Evolutionary conservation across 495 filamentous ascomycete species (phyloP).

Genomic region (Eremomyces bilateralis): DNA sequence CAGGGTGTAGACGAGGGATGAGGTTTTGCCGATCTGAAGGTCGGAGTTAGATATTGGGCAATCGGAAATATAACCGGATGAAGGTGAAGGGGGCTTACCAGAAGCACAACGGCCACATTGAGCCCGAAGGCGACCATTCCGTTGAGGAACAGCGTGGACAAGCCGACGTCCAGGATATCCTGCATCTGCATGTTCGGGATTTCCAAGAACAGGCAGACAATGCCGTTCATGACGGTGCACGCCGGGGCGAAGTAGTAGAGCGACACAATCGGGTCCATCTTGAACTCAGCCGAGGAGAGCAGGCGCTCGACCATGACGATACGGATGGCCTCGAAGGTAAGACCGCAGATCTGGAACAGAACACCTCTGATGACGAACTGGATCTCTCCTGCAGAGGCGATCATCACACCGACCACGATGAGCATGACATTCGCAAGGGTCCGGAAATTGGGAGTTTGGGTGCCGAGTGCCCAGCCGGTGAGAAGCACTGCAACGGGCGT

Average conservation of each 20-base stretch:
- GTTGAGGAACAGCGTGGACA: slow-evolving; percentile 56
- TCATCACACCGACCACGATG: slow-evolving; percentile 75
- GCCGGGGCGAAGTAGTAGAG: slow-evolving; percentile 92
- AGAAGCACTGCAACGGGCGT: slow-evolving; percentile 78
- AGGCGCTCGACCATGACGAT: slow-evolving; percentile 82
- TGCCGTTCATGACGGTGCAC: slow-evolving; percentile 74
- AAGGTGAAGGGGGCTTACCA: slow-evolving; percentile 36
- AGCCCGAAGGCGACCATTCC: slow-evolving; percentile 67
- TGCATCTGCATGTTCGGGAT: slow-evolving; percentile 44
- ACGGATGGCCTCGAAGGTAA: slow-evolving; percentile 75
- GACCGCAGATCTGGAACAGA: slow-evolving; percentile 64
- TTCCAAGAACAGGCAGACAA: slow-evolving; percentile 61
- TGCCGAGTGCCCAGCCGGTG: slow-evolving; percentile 61
- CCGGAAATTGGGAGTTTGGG: slow-evolving; percentile 55
- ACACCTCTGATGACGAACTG: slow-evolving; percentile 74
- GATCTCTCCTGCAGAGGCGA: slow-evolving; percentile 85
- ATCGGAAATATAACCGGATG: slow-evolving; percentile 5
- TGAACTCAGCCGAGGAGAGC: slow-evolving; percentile 74
- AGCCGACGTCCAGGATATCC: slow-evolving; percentile 54
- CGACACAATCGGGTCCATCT: slow-evolving; percentile 93
- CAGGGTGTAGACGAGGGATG: slow-evolving; percentile 85
- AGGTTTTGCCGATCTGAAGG: slow-evolving; percentile 82
- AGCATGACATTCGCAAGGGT: slow-evolving; percentile 66
- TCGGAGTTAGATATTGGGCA: slow-evolving; percentile 1
- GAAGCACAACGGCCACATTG: slow-evolving; percentile 84